Conservation (phyloP, 345 rosid species). For the Arabis hirsuta region DNA sequence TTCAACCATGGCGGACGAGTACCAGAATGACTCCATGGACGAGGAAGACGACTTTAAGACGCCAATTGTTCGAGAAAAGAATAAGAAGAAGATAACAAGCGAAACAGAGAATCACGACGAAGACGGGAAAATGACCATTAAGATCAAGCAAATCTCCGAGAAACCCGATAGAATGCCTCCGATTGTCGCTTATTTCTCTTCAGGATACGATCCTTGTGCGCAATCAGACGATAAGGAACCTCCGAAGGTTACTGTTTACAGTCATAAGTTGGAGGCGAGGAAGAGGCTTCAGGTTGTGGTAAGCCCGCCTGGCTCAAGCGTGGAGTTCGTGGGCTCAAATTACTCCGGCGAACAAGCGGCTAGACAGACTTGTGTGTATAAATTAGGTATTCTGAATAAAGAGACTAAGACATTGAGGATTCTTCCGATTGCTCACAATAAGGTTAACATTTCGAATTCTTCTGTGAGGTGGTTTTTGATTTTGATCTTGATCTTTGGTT, state of each 20-base stretch:
- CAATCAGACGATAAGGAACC: conserved; percentile 1
- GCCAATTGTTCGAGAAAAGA: conserved; percentile 27
- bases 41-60: conserved; percentile 31
- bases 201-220: conserved; percentile 59
- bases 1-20: conserved; percentile 16
- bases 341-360: conserved; percentile 68
- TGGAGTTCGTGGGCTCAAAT: conserved; percentile 78
- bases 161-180: conserved; percentile 59
- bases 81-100: conserved; percentile 14
- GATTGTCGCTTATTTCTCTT: conserved; percentile 76
- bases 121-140: conserved; percentile 41
- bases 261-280: conserved; percentile 47
- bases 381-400: conserved; percentile 75
- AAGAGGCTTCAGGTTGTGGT: conserved; percentile 72
- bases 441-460: conserved; percentile 42
- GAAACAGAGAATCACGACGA: conserved; percentile 21
- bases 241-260: conserved; percentile 53
- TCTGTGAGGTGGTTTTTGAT: conserved; percentile 15
- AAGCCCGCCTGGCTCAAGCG: conserved; percentile 57
- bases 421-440: conserved; percentile 76
- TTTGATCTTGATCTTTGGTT: not conserved
- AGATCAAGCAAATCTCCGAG: conserved; percentile 48
- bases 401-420: conserved; percentile 60
- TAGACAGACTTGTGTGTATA: conserved; percentile 62
- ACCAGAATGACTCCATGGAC: not conserved